Percentiles rank a stretch among this genome's conserved stretches.
Evolutionary conservation across 73 alveolate genomes (phyloP).

Genomic region (Uronychia binucleata): DNA sequence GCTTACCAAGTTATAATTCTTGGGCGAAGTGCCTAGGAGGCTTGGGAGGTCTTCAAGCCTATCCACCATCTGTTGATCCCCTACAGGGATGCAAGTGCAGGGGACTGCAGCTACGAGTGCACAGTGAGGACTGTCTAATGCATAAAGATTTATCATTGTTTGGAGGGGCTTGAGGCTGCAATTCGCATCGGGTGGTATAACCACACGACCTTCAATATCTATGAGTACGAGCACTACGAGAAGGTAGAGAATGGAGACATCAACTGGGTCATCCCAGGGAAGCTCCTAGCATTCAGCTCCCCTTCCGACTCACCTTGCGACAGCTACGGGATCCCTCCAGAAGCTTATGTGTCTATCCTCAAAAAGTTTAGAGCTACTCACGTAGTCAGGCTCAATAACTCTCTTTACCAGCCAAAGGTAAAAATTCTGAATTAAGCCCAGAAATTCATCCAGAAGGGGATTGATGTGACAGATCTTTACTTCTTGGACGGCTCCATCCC

Average conservation of each 20-base stretch:
- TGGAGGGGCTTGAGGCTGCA: slow-evolving; percentile 57
- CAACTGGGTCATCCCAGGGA: slow-evolving; percentile 69
- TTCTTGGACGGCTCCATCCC: slow-evolving; percentile 97
- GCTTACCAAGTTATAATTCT: slow-evolving; percentile 72
- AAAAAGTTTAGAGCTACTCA: slow-evolving; percentile 63
- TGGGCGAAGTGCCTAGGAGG: slow-evolving; percentile 65
- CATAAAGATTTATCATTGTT: slow-evolving; percentile 62
- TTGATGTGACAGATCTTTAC: slow-evolving; percentile 85
- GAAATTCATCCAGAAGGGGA: slow-evolving; percentile 75
- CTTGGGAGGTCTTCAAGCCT: slow-evolving; percentile 58
- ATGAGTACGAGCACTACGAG: slow-evolving; percentile 59
- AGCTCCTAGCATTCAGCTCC: slow-evolving; percentile 45
- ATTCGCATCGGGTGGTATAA: slow-evolving; percentile 45
- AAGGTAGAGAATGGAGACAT: slow-evolving; percentile 67
- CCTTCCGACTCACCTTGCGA: slow-evolving; percentile 74
- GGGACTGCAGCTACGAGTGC: slow-evolving; percentile 67
- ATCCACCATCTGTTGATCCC: slow-evolving; percentile 70
- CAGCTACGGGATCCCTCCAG: slow-evolving; percentile 67
- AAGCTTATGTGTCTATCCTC: slow-evolving; percentile 75
- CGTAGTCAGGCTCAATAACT: slow-evolving; percentile 79
- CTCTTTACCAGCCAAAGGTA: slow-evolving; percentile 54
- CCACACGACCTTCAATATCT: slow-evolving; percentile 38
- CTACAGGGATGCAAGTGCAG: slow-evolving; percentile 69
- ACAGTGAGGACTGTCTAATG: slow-evolving; percentile 22
- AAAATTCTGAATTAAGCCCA: background rate